These are phyloP conservation scores for Rhizopus sp. DNA, from an alignment of 371 early-diverging fungal species.

Conservation along the genomic window DNA sequence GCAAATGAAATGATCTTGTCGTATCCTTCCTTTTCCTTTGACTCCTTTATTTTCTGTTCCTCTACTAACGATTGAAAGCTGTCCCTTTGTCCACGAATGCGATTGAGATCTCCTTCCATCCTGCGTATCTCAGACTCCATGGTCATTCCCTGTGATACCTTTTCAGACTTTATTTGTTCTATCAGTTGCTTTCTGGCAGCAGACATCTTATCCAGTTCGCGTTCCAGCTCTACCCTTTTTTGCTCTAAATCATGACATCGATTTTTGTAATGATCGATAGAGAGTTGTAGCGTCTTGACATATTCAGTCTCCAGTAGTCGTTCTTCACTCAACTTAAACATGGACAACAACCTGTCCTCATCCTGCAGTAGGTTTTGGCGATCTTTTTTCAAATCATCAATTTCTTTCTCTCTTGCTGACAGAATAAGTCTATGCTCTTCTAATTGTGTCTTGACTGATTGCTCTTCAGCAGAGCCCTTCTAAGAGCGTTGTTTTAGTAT, in stretches of 20 bases:
- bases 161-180: conserved; percentile 27
- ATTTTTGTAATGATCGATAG: conserved; percentile 44
- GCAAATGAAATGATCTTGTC: conserved; percentile 72
- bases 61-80: conserved; percentile 72
- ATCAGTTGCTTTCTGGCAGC: conserved; percentile 18
- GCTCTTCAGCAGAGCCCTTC: conserved; percentile 20
- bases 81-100: conserved; percentile 82
- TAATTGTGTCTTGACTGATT: conserved; percentile 30
- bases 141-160: conserved; percentile 22
- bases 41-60: conserved; percentile 66
- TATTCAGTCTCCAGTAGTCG: conserved; percentile 44
- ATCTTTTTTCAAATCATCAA: conserved; percentile 73
- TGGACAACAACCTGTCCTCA: conserved; percentile 52
- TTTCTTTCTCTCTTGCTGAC: conserved; percentile 63
- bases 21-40: conserved; percentile 64
- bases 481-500: background rate
- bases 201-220: conserved; percentile 26
- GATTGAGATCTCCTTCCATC: conserved; percentile 73
- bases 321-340: conserved; percentile 56
- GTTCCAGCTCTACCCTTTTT: conserved; percentile 19
- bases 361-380: conserved; percentile 60
- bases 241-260: conserved; percentile 37
- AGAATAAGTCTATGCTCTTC: conserved; percentile 51
- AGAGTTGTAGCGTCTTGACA: conserved; percentile 58
- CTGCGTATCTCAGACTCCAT: conserved; percentile 70